Base-by-base conservation (phyloP, 2,329 filamentous ascomycete species). In the Alternaria tenuissima region DNA sequence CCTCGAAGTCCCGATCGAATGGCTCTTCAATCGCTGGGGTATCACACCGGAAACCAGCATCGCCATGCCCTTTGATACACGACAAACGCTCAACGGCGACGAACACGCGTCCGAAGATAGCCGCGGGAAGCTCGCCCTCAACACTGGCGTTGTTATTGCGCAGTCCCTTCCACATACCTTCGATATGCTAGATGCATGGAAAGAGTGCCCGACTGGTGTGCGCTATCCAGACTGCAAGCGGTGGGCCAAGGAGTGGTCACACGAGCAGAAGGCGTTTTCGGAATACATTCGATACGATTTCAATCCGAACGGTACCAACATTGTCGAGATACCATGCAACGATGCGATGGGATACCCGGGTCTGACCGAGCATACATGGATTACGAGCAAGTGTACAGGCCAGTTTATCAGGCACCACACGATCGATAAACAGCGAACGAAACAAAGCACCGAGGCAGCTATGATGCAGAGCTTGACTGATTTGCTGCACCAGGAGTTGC, bases 11-110 rank as follows among this genome's bases (percentile, higher is more conserved):
- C 81, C 81, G 2, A 52, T 83, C 14, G 82, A 83, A 70, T 83
- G 80, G 78, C 75, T 84, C 3, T 75, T 84, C 64, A 81, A 81
- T 63, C 73, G 80, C 22, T 83, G 81, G 82, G 74, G 79, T 55
- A 72, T 82, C 49, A 75, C 69, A 12, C 62, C 70, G 0, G 64
- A 76, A 2, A 82, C 80, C 1, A 76, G 80, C 9, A 67, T 84
- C 43, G 76, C 81, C 6, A 76, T 83, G 72, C 76, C 82, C 3
- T 63, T 75, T 42, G 81, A 83, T 44, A 61, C 64, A 4, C 48
- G 61, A 1, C 57, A 69, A n/a, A 36, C 56, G 1, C 42, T 63
- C 14, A 55, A 61, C 11, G 64, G 62, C 48, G 55, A 65, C 43
- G 43, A 54, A 28, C 58, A 63, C 39, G 57, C 43, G 3, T 80